These are phyloP conservation scores for Chlamydomonas applanata DNA, from an alignment of 139 green algal species.

Conservation along the genomic window DNA sequence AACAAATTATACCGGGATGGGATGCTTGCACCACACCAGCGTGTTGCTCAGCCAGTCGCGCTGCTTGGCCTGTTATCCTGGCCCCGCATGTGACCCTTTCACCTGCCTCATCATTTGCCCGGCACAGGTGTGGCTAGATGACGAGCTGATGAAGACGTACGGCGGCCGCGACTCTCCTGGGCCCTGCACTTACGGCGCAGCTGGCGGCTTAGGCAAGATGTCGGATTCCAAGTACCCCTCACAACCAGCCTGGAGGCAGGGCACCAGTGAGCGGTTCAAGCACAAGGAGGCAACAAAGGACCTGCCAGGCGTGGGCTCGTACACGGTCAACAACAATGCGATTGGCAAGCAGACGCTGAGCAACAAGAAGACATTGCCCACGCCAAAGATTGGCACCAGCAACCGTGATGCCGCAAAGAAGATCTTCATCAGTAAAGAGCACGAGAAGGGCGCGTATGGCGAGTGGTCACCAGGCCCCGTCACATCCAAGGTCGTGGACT, in stretches of 20 bases:
- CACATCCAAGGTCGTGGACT: constrained; percentile 31
- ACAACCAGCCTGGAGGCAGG: constrained; percentile 27
- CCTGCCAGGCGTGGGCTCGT: constrained; percentile 52
- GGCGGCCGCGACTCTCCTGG: constrained; percentile 36
- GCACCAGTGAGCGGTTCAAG: constrained; percentile 40
- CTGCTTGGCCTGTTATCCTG: constrained; percentile 1
- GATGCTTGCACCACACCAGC: not conserved
- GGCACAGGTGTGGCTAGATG: constrained; percentile 59
- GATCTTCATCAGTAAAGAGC: constrained; percentile 67
- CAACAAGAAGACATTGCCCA: constrained; percentile 56
- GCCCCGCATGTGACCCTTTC: too few relatives aligned
- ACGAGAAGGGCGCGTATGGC: constrained; percentile 58
- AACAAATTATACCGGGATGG: not conserved
- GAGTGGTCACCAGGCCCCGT: constrained; percentile 51
- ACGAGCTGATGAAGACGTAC: constrained; percentile 61
- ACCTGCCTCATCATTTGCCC: too few relatives aligned
- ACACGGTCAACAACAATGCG: constrained; percentile 39
- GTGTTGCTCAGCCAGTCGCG: too few relatives aligned
- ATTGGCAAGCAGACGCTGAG: constrained; percentile 52
- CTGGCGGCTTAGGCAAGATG: constrained; percentile 43
- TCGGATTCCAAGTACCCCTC: constrained; percentile 33
- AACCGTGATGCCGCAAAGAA: constrained; percentile 54
- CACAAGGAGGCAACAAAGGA: constrained; percentile 23
- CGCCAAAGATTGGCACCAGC: constrained; percentile 51
- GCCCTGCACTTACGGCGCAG: constrained; percentile 47